Percentiles rank a stretch among this genome's conserved stretches.
These are phyloP conservation scores for Amaranthus palmeri DNA, from an alignment of 148 eudicot species.

Conservation along the genomic window DNA sequence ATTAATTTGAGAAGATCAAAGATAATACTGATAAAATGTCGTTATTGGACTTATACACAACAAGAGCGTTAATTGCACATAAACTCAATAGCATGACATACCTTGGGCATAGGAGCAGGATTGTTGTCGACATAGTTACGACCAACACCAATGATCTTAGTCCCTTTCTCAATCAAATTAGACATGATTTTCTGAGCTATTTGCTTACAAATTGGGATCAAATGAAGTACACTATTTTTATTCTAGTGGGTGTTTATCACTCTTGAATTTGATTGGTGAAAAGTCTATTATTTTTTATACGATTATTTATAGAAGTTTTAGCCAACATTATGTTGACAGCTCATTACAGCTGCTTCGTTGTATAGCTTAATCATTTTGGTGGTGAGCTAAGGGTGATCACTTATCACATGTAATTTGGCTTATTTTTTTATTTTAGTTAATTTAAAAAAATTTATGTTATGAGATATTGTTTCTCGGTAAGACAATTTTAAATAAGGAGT, in stretches of 20 bases:
- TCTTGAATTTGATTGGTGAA: too few species aligned
- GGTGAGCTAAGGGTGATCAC: neutral
- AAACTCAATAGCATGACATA: neutral
- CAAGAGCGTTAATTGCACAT: neutral
- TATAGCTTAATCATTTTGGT: neutral
- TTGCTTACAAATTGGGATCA: neutral
- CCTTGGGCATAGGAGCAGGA: slow-evolving; percentile 46
- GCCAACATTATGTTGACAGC: slow-evolving; percentile 6
- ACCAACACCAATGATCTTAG: slow-evolving; percentile 26
- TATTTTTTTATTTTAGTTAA: too few species aligned
- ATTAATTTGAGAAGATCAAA: too few species aligned
- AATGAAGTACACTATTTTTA: neutral
- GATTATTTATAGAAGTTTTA: neutral
- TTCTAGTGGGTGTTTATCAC: neutral
- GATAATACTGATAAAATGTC: too few species aligned
- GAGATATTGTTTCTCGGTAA: too few species aligned
- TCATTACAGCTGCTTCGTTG: neutral
- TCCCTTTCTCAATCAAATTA: slow-evolving; percentile 18
- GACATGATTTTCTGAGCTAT: slow-evolving; percentile 10
- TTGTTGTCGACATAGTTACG: slow-evolving; percentile 23
- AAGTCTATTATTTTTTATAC: too few species aligned
- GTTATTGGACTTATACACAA: neutral
- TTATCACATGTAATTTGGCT: neutral
- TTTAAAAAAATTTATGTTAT: too few species aligned
- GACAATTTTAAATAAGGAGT: too few species aligned